A percentile compares a stretch with the other conserved stretches of the same genome.
Evolutionary conservation across 2,329 filamentous ascomycete genomes (phyloP).

Genomic region (Penicillium sp.): DNA sequence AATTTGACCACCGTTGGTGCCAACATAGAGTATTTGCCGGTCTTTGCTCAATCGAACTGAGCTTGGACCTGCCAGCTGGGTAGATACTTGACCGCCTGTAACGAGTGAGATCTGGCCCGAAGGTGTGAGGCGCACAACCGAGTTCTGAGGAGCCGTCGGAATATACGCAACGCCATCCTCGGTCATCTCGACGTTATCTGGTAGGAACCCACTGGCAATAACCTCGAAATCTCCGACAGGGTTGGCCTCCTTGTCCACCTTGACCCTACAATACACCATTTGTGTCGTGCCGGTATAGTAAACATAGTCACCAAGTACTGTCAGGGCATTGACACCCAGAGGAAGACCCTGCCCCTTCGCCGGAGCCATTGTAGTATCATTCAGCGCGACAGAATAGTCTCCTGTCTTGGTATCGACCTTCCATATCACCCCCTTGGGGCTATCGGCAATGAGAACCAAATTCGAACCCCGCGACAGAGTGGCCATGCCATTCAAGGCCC

Average conservation of each 20-base stretch:
- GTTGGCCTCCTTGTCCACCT: constrained; percentile 13
- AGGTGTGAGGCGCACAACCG: constrained; percentile 17
- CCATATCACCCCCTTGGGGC: constrained; percentile 18
- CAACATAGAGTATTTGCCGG: constrained; percentile 17
- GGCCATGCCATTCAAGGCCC: constrained; percentile 17
- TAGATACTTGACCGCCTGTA: constrained; percentile 19
- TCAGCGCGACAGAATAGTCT: constrained; percentile 15
- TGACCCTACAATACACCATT: constrained; percentile 18
- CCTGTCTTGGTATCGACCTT: constrained; percentile 15
- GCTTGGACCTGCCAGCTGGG: constrained; percentile 17
- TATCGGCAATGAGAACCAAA: constrained; percentile 18
- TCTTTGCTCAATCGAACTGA: constrained; percentile 13
- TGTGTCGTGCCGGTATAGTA: constrained; percentile 21
- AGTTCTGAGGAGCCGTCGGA: constrained; percentile 20
- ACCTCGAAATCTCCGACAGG: constrained; percentile 16
- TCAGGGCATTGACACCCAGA: constrained; percentile 17
- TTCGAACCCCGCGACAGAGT: constrained; percentile 13
- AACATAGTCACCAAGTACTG: constrained; percentile 13
- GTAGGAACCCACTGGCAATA: constrained; percentile 19
- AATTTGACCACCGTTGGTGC: constrained; percentile 20
- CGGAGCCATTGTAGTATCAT: constrained; percentile 18
- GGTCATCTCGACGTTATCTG: constrained; percentile 18
- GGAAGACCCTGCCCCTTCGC: constrained; percentile 16
- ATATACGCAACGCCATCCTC: constrained; percentile 17
- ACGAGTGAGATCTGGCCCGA: constrained; percentile 18